Conservation (phyloP, 2,329 filamentous ascomycete species). For the Madurella mycetomatis region DNA sequence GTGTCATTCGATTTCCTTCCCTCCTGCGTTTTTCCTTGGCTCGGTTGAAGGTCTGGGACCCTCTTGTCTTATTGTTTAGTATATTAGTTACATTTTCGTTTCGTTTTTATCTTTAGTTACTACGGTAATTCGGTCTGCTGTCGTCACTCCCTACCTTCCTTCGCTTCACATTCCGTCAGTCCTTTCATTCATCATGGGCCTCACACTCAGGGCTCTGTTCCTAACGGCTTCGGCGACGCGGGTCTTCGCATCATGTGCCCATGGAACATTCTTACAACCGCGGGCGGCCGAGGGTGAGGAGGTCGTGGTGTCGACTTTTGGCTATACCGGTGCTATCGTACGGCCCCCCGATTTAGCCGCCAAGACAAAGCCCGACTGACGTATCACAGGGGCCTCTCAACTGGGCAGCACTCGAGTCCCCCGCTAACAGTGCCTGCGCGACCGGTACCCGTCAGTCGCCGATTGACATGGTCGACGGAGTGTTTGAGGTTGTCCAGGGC, state of each 20-base stretch:
- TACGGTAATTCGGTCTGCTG: too few relatives aligned
- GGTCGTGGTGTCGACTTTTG: conserved; percentile 33
- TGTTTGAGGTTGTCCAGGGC: conserved; percentile 32
- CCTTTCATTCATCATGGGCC: conserved; percentile 17
- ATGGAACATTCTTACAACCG: conserved; percentile 27
- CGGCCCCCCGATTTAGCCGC: not conserved
- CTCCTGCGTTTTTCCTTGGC: conserved; percentile 5
- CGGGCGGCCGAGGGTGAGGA: conserved; percentile 28
- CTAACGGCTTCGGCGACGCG: conserved; percentile 24
- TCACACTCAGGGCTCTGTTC: conserved; percentile 17
- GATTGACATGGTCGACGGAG: conserved; percentile 46
- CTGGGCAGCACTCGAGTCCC: conserved; percentile 22
- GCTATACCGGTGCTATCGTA: conserved; percentile 26
- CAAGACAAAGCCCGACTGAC: not conserved
- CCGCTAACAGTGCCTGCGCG: conserved; percentile 45
- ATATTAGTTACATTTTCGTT: conserved; percentile 2
- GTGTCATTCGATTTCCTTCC: conserved; percentile 14
- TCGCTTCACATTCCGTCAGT: not conserved
- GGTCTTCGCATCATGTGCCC: conserved; percentile 27
- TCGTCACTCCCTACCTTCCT: not conserved
- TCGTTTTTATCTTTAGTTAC: conserved; percentile 1
- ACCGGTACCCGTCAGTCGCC: conserved; percentile 53
- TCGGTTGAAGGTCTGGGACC: conserved; percentile 22
- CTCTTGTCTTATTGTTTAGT: conserved; percentile 6
- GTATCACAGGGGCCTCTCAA: conserved; percentile 21